Evolutionary conservation across 495 filamentous ascomycete species (phyloP), one percentile per base, ranked within the genome.

Genomic region (Tuber aestivum): DNA sequence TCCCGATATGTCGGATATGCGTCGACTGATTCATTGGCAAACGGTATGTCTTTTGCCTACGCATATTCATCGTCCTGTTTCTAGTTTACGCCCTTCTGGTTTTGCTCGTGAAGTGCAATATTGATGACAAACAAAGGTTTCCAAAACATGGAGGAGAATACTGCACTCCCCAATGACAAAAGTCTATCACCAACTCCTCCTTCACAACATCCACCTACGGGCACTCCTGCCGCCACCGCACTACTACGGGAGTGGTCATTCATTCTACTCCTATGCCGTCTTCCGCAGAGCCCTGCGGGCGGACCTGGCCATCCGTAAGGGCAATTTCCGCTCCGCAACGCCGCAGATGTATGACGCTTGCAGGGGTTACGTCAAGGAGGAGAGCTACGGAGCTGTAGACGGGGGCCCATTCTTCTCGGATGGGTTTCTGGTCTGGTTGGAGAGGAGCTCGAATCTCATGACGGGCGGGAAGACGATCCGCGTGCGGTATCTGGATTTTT

Each of bases 351-450:
- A 78, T 20, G 38, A 73, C 32, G 56, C 56, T 27, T 69, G 71
- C 32, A 70, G 35, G 61, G 45, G 75, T 7, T 44, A 61, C 5
- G 32, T 44, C 7, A 65, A 65, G 56, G 56, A n/a, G 56, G 56
- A 65, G 12, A 65, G 56, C 4, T 38, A 1, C 12, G 75, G 70
- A 6, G 77, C 56, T 38, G 75, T 78, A 3, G 77, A 78, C n/a
- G 77, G 74, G 14, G 77, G 77, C 9, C 77, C 77, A 23, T 73
- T 78, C 44, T 35, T 78, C 20, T 75, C 77, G 8, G 77, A 78
- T 77, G 77, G 77, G 2, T 78, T 78, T 27, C 77, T 78, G 32
- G 71, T 78, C 9, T 78, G 77, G 77, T 32, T 78, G 40, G 69
- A 71, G 23, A 77, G 69, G 48, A 72, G 70, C 32, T 41, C 56